These are phyloP conservation scores for Naumovozyma castellii DNA, from an alignment of 805 yeast genomes.

Conservation along the genomic window DNA sequence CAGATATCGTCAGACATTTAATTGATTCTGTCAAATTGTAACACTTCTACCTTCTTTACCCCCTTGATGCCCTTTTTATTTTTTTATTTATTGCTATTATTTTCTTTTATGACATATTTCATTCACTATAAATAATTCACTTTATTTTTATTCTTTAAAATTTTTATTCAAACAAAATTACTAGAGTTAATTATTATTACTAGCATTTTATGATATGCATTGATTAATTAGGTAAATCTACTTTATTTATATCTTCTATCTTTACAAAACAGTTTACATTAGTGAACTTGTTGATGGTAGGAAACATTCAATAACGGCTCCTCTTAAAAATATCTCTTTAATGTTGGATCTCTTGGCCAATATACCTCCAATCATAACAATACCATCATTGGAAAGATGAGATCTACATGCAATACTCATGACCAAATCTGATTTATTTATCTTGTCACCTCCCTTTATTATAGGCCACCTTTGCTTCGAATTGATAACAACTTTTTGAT, in stretches of 20 bases:
- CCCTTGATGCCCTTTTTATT: background rate
- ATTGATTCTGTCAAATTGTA: conserved; percentile 41
- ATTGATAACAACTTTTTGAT: conserved; percentile 3
- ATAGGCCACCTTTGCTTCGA: background rate
- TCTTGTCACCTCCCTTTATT: background rate
- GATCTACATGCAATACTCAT: background rate
- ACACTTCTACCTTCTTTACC: conserved; percentile 1
- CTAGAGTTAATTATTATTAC: too few species aligned
- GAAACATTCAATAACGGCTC: conserved; percentile 19
- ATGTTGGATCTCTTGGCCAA: conserved; percentile 9
- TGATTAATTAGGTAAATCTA: too few species aligned
- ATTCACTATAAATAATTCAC: conserved; percentile 1
- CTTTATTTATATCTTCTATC: too few species aligned
- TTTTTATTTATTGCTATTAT: conserved; percentile 1
- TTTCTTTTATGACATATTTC: background rate
- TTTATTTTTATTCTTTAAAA: background rate
- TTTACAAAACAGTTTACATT: conserved; percentile 5
- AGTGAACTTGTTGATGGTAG: conserved; percentile 17
- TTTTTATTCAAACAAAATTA: background rate
- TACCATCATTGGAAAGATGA: conserved; percentile 7
- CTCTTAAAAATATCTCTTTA: conserved; percentile 16
- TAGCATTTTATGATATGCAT: too few species aligned
- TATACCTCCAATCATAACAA: conserved; percentile 22
- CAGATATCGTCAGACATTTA: conserved; percentile 59
- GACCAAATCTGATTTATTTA: background rate